Evolutionary conservation across 2,329 filamentous ascomycete species (phyloP), one percentile per base, ranked within the genome.

Genomic region (Pestalotiopsis sp.): DNA sequence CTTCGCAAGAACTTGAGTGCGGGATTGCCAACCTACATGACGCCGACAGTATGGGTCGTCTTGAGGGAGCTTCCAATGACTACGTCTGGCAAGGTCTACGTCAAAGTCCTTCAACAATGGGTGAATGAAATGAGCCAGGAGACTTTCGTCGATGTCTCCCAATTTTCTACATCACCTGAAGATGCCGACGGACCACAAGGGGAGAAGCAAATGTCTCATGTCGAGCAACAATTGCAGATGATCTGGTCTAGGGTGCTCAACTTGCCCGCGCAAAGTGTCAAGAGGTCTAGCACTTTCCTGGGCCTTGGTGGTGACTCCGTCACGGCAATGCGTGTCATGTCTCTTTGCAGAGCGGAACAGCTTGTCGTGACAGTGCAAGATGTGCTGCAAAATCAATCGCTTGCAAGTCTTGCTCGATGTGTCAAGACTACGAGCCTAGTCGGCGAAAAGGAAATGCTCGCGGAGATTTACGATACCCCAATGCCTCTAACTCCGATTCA

Each of bases 241-340:
- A 60, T 66, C 14, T 66, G 64, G 64, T 59, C 56, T 5, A 36
- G 27, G 9, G 64, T 66, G 27, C 52, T 66, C 4, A 66, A 66
- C 56, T 20, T 66, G 17, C 56, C 64, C 17, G 31, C 14, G 14
- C 52, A 45, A 31, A 60, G 13, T 5, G 45, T 66, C 36, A 25
- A 56, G 20, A 27, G 52, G 14, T 59, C 52, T 9, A 66, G 56
- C 36, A 60, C 64, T 17, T 69, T 69, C 38, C 36, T 59, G 12
- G 39, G 56, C 11, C 20, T 69, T 13, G 68, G 68, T 11, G 68
- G 68, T 12, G 68, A 69, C 38, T 69, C 68, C 4, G 60, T 69
- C 25, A 64, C 68, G 14, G 68, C 68, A 4, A 69, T 69, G 68
- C 64, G 56, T 20, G 64, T 66, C 31, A 60, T 66, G 64, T 59